Evolutionary conservation across 2,329 filamentous ascomycete species (phyloP), one percentile per base, ranked within the genome.

Genomic region (Didymellaceae sp.): DNA sequence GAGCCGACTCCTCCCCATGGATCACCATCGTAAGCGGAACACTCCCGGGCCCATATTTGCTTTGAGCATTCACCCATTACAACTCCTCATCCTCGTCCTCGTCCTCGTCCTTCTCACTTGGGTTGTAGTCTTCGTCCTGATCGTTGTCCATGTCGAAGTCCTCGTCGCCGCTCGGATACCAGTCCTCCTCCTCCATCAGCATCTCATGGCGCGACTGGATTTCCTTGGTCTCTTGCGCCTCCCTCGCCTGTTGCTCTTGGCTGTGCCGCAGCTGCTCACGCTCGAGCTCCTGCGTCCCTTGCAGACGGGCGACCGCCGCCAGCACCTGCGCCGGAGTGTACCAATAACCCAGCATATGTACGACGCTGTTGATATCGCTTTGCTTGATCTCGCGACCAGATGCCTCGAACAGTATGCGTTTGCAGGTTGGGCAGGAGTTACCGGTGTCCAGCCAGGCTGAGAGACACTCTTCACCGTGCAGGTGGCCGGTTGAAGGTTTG

Each of bases 351-450:
- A 50, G 6, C 16, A 6, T 3, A 11, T 16, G 21, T 11, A 44
- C 13, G 10, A 50, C 18, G 10, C 16, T 20, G 13, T 28, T 21
- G n/a, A 39, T 33, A 10, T 50, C 39, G 0, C 21, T 13, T 24
- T 50, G 25, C 18, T 16, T 43, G 46, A 44, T 31, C 10, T 25
- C 11, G 22, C 17, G 33, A n/a, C 26, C 30, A 3, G 33, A 35
- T 2, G 38, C 17, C 10, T 62, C 44, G 31, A 60, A 64, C 6
- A 66, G 51, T 6, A 55, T 39, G 39, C 52, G 54, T 4, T 44
- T 53, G 51, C 63, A 66, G 14, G 35, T 54, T 8, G 60, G 60
- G n/a, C 61, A 66, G 2, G 54, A 48, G 41, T 59, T 52, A 13
- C 63, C 47, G 3, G 50, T 41, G 1, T 57, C 49, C 10, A 66